phyloP scores from a whole-genome alignment of 1,139 yeast genomes.

The Lodderomyces theae region DNA sequence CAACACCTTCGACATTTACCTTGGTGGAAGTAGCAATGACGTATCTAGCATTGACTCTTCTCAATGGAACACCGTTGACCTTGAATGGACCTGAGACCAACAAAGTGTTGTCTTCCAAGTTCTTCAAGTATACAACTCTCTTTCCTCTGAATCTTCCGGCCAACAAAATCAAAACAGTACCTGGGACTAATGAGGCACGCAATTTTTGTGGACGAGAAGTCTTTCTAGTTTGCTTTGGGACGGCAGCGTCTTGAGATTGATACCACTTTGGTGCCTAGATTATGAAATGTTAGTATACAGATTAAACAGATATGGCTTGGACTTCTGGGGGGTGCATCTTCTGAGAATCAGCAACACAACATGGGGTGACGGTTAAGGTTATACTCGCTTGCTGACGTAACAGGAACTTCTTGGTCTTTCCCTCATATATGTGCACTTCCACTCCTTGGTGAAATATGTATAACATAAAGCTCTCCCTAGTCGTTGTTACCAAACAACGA shows the following conservation, averaged over 20 bases:
- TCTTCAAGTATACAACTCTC: slow-evolving; percentile 98
- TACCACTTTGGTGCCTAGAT: slow-evolving; percentile 88
- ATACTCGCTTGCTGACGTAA: no score
- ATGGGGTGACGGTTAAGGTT: no score
- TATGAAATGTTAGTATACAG: slow-evolving; percentile 35
- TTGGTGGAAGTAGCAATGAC: slow-evolving; percentile 98
- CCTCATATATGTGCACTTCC: no score
- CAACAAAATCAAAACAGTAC: slow-evolving; percentile 95
- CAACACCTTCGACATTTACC: slow-evolving; percentile 76
- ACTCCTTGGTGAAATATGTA: no score
- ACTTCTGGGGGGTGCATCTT: no score
- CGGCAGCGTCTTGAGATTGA: slow-evolving; percentile 92
- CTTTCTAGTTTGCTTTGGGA: slow-evolving; percentile 86
- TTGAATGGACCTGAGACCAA: slow-evolving; percentile 99
- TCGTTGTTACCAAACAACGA: no score
- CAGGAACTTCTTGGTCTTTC: no score
- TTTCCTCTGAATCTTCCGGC: slow-evolving; percentile 99
- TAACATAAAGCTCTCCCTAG: no score
- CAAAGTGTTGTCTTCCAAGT: slow-evolving; percentile 97
- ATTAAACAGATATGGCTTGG: no score
- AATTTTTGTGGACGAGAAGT: slow-evolving; percentile 91
- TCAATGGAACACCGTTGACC: slow-evolving; percentile 99
- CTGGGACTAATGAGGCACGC: slow-evolving; percentile 97
- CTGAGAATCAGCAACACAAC: no score
- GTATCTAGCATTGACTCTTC: slow-evolving; percentile 99